Evolutionary conservation across 2,329 filamentous ascomycete genomes (phyloP), one percentile per base, ranked within the genome.

Genomic region (Mycosphaerelloides madeirae): DNA sequence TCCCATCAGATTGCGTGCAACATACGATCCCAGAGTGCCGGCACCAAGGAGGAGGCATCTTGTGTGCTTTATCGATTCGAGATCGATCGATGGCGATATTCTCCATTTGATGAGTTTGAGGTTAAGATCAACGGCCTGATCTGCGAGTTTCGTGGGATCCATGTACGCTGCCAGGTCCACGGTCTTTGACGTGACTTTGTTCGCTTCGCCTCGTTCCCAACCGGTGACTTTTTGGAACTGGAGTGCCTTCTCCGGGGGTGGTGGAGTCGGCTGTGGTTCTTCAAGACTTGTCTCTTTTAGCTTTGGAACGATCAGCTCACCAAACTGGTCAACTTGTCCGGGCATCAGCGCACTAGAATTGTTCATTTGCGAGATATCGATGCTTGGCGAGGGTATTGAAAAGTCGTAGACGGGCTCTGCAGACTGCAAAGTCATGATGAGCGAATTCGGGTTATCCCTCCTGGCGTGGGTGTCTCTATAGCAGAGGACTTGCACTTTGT

Each of bases 61-160:
- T 3, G 88, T 91, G 45, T 84, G 79, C 62, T 95, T 96, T 63
- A 97, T 90, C 22, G 79, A 79, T 22, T 96, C 89, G 8, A 98
- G 78, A 62, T 97, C 79, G 31, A 98, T 77, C 39, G 83, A 83
- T 0, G 93, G 93, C 6, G 89, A 87, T 58, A 98, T 88, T 31
- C 93, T 83, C 93, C 93, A 98, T 70, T 96, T 98, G 83, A 98
- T 98, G 46, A 98, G 77, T 68, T 97, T 97, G 48, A 97, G 75
- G 61, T 98, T 98, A 46, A 98, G 76, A 61, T 98, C 93, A 8
- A 97, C 91, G 1, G 90, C 89, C 64, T 95, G 89, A 62, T 97
- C 90, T 16, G 93, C 93, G 14, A 97, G 74, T 56, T 83, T 83
- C 28, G 78, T 74, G 6, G 93, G 91, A 61, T 98, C 90, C 85